Conservation (phyloP, 2,329 filamentous ascomycete species). For the Exophiala sideris region DNA sequence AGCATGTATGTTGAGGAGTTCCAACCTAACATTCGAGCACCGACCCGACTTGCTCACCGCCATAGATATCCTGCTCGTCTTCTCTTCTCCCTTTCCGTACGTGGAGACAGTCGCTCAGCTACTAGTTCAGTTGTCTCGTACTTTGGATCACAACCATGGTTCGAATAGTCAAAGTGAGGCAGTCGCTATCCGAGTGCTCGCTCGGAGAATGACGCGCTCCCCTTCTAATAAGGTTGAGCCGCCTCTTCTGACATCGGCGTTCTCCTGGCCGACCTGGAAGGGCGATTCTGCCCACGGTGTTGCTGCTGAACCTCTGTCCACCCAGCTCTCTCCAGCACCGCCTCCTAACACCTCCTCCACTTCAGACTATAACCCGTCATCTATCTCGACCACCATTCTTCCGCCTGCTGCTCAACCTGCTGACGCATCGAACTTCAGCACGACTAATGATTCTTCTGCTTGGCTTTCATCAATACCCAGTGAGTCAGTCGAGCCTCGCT, state of each 20-base stretch:
- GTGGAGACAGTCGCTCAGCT: conserved; percentile 11
- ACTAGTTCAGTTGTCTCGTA: conserved; percentile 10
- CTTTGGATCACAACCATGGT: conserved; percentile 7
- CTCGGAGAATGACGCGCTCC: conserved; percentile 6
- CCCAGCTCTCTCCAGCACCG: neutral
- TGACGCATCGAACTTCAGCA: neutral
- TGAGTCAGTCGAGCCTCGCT: neutral
- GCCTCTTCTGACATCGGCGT: neutral
- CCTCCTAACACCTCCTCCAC: neutral
- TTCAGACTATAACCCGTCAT: neutral
- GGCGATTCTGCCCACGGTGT: neutral
- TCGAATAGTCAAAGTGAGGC: conserved; percentile 11
- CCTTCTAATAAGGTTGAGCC: neutral
- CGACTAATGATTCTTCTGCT: conserved; percentile 3
- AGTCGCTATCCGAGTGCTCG: conserved; percentile 9
- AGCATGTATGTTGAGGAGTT: conserved; percentile 9
- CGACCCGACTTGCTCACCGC: conserved; percentile 9
- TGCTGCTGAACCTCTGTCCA: neutral
- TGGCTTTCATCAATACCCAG: conserved; percentile 2
- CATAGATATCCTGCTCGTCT: conserved; percentile 10
- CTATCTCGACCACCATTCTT: neutral
- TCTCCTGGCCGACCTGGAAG: neutral
- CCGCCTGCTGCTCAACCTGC: neutral
- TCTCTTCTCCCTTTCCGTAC: conserved; percentile 9
- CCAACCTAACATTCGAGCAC: conserved; percentile 9